phyloP scores from a whole-genome alignment of 2,329 filamentous ascomycete genomes.

The Venturia effusa region DNA sequence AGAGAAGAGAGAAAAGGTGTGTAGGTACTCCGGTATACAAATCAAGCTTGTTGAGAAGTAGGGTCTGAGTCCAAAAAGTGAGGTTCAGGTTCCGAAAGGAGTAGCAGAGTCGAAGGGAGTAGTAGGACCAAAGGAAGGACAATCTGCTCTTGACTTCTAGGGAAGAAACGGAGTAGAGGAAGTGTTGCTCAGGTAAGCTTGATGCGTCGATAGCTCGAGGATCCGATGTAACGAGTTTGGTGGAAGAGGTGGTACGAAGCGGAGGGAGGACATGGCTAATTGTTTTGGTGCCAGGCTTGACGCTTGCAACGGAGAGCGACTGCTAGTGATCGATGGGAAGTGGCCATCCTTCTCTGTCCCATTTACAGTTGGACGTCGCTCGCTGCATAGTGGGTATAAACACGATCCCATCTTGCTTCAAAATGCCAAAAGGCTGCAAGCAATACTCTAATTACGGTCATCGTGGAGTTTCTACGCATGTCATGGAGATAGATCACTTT shows the following conservation, averaged over 20 bases:
- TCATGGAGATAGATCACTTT: neutral
- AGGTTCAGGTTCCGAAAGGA: neutral
- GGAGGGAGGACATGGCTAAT: neutral
- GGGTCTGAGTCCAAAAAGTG: neutral
- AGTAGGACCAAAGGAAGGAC: neutral
- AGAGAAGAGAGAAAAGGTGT: neutral
- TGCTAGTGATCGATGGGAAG: neutral
- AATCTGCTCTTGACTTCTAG: neutral
- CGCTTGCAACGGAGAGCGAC: neutral
- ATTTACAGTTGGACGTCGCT: neutral
- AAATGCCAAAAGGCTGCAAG: neutral
- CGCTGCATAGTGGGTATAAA: neutral
- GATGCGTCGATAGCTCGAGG: neutral
- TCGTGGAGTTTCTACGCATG: neutral
- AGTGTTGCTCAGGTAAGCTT: constrained; percentile 3
- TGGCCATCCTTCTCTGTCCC: neutral
- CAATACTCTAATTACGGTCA: neutral
- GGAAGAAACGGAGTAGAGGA: neutral
- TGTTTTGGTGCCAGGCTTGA: neutral
- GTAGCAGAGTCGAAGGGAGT: neutral
- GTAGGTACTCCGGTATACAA: neutral
- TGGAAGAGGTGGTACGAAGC: neutral
- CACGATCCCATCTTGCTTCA: neutral
- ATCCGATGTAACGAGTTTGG: neutral
- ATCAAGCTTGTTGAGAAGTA: neutral